Conservation (phyloP, 352 stramenopile species). For the Phytopythium vexans region DNA sequence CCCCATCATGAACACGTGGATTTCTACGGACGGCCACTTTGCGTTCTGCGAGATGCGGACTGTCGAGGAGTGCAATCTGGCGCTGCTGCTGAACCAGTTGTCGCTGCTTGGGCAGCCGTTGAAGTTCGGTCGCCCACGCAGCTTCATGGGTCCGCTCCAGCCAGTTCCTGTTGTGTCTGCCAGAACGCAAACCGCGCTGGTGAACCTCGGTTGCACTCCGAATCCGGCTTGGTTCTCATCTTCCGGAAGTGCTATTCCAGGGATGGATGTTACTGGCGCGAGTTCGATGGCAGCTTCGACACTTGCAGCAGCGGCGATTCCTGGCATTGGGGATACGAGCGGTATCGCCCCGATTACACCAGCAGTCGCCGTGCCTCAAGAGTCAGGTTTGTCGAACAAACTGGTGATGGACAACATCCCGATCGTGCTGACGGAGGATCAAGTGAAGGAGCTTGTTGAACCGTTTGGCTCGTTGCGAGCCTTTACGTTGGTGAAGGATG, state of each 20-base stretch:
- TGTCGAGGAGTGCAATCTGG: constrained; percentile 84
- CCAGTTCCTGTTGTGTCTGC: constrained; percentile 64
- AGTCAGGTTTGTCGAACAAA: constrained; percentile 26
- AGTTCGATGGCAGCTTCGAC: too few relatives aligned
- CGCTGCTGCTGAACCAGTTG: constrained; percentile 79
- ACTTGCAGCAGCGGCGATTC: background rate
- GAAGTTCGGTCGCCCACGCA: constrained; percentile 83
- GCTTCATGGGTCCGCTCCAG: constrained; percentile 81
- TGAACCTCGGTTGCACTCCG: constrained; percentile 77
- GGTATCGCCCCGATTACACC: background rate
- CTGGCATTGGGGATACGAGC: background rate
- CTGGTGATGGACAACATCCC: constrained; percentile 86
- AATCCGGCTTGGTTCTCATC: constrained; percentile 71
- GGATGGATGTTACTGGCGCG: background rate
- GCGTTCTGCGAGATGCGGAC: constrained; percentile 88
- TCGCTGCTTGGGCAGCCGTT: constrained; percentile 74
- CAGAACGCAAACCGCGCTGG: constrained; percentile 71
- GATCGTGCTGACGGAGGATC: constrained; percentile 62
- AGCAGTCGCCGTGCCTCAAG: background rate
- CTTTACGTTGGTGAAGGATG: constrained; percentile 66
- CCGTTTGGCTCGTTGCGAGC: constrained; percentile 75
- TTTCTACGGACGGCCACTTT: constrained; percentile 83
- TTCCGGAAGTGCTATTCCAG: background rate
- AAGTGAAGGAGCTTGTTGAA: constrained; percentile 82
- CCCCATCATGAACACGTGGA: constrained; percentile 84